Percentiles rank a stretch among this genome's conserved stretches.
phyloP scores from a whole-genome alignment of 2,329 filamentous ascomycete species.

The Venturiaceae sp. region DNA sequence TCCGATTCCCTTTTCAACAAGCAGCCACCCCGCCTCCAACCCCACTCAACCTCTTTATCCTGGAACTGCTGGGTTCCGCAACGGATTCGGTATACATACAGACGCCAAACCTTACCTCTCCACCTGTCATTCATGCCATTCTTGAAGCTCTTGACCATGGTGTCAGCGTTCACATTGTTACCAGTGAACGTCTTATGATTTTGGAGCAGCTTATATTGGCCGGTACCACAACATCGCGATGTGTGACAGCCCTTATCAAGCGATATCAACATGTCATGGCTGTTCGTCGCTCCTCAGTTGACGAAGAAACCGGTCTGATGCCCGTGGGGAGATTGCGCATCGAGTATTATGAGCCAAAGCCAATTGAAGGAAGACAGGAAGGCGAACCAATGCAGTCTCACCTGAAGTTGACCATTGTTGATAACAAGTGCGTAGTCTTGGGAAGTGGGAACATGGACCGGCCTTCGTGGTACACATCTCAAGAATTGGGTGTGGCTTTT shows the following conservation, averaged over 20 bases:
- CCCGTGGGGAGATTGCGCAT: constrained; percentile 44
- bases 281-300: constrained; percentile 14
- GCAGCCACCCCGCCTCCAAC: constrained; percentile 47
- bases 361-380: constrained; percentile 10
- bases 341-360: constrained; percentile 41
- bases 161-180: constrained; percentile 58
- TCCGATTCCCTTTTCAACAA: constrained; percentile 44
- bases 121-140: constrained; percentile 52
- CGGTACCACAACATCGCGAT: constrained; percentile 60
- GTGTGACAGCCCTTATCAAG: constrained; percentile 49
- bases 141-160: constrained; percentile 53
- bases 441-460: constrained; percentile 80
- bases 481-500: constrained; percentile 63
- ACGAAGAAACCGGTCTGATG: constrained; percentile 35
- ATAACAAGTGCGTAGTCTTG: constrained; percentile 56
- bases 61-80: constrained; percentile 52
- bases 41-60: constrained; percentile 56
- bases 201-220: constrained; percentile 74
- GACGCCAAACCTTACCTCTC: constrained; percentile 68
- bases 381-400: constrained; percentile 63
- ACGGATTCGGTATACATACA: constrained; percentile 54
- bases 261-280: constrained; percentile 34
- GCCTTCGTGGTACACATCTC: constrained; percentile 79
- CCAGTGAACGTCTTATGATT: constrained; percentile 61
- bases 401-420: constrained; percentile 67